A percentile compares a stretch with the other conserved stretches of the same genome.
phyloP scores from a whole-genome alignment of 176 grass and related monocot species.

The Musa schizocarpa region DNA sequence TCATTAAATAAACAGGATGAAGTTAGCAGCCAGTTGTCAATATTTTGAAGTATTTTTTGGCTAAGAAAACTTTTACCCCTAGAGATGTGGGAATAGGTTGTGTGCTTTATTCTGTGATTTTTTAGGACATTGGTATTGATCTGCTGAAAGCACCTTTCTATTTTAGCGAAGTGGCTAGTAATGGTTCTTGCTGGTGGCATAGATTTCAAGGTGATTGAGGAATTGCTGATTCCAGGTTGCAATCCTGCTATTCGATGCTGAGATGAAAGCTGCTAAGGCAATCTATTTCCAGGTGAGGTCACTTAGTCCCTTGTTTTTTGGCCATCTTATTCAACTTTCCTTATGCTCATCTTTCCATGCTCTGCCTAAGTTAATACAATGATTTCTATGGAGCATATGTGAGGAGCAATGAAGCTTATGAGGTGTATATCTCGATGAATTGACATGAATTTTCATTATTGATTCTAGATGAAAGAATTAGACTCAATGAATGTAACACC shows the following conservation, averaged over 20 bases:
- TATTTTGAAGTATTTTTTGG: constrained; percentile 51
- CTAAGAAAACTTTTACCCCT: constrained; percentile 49
- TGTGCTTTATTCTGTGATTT: constrained; percentile 47
- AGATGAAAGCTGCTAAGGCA: constrained; percentile 38
- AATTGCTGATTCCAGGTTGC: constrained; percentile 52
- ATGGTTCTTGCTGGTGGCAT: constrained; percentile 42
- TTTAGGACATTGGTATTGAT: constrained; percentile 85
- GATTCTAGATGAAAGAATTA: no score
- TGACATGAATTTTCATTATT: no score
- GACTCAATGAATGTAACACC: no score
- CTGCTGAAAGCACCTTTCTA: constrained; percentile 66
- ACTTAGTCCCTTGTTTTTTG: no score
- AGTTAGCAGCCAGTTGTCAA: constrained; percentile 32
- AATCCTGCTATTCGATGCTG: constrained; percentile 29
- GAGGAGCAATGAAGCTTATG: no score
- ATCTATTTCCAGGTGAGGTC: neutral
- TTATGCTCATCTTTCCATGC: no score
- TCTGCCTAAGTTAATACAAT: no score
- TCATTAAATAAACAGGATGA: constrained; percentile 52
- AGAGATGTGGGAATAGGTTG: constrained; percentile 59
- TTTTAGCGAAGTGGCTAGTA: constrained; percentile 62
- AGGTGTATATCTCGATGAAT: no score
- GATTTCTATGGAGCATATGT: no score
- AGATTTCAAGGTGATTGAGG: constrained; percentile 58
- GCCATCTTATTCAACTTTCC: no score